Evolutionary conservation across 345 rosid genomes (phyloP).

Genomic region (Salix exigua): DNA sequence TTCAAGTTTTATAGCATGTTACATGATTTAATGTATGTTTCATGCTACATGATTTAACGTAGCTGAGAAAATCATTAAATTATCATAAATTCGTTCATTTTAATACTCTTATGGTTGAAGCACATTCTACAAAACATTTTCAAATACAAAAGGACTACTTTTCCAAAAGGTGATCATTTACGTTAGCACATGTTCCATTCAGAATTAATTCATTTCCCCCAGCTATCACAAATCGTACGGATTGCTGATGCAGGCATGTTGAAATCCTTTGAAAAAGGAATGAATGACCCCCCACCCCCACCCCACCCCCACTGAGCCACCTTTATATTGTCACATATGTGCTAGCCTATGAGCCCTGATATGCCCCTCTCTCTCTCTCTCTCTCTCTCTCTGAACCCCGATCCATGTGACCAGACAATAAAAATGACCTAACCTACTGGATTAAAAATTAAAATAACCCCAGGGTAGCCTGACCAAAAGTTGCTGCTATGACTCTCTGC

Average conservation of each 20-base stretch:
- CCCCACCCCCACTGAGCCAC: constrained; percentile 40
- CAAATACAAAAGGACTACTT: too few relatives aligned
- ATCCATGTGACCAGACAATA: constrained; percentile 33
- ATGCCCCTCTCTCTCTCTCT: not conserved
- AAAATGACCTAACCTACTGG: constrained; percentile 25
- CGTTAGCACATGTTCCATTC: not conserved
- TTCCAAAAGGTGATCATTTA: not conserved
- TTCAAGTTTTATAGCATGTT: too few relatives aligned
- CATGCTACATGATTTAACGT: too few relatives aligned
- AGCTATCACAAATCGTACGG: constrained; percentile 20
- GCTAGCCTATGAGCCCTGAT: constrained; percentile 18
- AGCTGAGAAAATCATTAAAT: too few relatives aligned
- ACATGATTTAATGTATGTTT: too few relatives aligned
- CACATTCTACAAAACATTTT: too few relatives aligned
- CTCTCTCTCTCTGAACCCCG: not conserved
- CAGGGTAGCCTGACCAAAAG: constrained; percentile 8
- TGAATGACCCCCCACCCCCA: constrained; percentile 39
- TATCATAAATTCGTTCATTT: too few relatives aligned
- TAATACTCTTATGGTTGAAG: too few relatives aligned
- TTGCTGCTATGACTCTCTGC: constrained; percentile 11
- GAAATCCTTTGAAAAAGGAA: constrained; percentile 21
- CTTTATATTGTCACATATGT: constrained; percentile 43
- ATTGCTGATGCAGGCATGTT: constrained; percentile 13
- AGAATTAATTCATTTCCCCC: not conserved
- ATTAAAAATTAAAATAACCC: constrained; percentile 23